Percentiles rank a stretch among this genome's conserved stretches.
These are phyloP conservation scores for Irpex sp. DNA, from an alignment of 1,284 basidiomycete species.

Conservation along the genomic window DNA sequence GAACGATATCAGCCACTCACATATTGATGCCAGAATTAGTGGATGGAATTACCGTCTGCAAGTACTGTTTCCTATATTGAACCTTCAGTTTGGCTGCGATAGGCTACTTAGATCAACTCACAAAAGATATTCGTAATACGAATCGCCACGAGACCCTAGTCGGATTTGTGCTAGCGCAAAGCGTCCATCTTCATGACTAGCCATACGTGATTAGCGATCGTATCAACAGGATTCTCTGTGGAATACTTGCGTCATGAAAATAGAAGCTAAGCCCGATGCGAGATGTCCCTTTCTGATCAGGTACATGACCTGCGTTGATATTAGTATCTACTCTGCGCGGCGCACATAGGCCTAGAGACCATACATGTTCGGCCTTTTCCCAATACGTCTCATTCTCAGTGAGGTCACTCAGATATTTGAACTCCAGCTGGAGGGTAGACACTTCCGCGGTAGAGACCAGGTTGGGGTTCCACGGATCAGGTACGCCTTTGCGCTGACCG, in stretches of 20 bases:
- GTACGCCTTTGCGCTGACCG: conserved; percentile 56
- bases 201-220: conserved; percentile 3
- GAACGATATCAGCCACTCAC: conserved; percentile 9
- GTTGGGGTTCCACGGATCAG: conserved; percentile 62
- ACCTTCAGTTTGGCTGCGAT: neutral
- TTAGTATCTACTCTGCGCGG: neutral
- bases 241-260: conserved; percentile 71
- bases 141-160: conserved; percentile 90
- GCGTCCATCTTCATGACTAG: conserved; percentile 61
- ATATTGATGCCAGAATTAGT: neutral
- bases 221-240: conserved; percentile 4
- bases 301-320: conserved; percentile 59
- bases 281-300: conserved; percentile 62
- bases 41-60: conserved; percentile 58
- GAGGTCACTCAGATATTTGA: conserved; percentile 83
- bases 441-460: conserved; percentile 83
- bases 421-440: conserved; percentile 83
- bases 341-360: conserved; percentile 15
- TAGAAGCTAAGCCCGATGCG: conserved; percentile 76
- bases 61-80: conserved; percentile 69
- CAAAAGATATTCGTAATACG: conserved; percentile 92
- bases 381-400: conserved; percentile 80
- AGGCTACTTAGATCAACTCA: conserved; percentile 32
- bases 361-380: conserved; percentile 75
- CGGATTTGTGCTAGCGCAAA: conserved; percentile 80